phyloP scores from a whole-genome alignment of 495 filamentous ascomycete genomes.

The Hyaloscypha finlandica region DNA sequence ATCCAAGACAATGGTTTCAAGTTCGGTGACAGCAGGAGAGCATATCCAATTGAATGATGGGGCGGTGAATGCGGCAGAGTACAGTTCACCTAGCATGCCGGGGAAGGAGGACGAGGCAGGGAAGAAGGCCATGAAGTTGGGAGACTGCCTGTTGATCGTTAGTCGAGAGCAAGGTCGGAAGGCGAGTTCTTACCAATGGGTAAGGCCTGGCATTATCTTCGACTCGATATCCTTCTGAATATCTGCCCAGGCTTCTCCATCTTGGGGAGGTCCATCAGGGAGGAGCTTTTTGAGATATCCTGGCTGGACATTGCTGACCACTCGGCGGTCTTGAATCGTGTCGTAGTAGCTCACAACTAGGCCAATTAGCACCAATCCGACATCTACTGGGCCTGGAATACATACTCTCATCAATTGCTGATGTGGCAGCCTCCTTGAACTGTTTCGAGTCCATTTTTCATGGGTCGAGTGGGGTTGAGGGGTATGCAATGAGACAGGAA shows the following conservation, averaged over 20 bases:
- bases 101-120: slow-evolving; percentile 83
- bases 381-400: slow-evolving; percentile 16
- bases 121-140: slow-evolving; percentile 97
- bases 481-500: background rate
- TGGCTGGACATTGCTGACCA: slow-evolving; percentile 77
- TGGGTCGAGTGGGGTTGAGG: background rate
- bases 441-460: slow-evolving; percentile 74
- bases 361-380: slow-evolving; percentile 20
- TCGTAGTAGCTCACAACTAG: slow-evolving; percentile 84
- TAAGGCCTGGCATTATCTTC: slow-evolving; percentile 92
- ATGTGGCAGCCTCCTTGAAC: slow-evolving; percentile 79
- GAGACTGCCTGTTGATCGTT: slow-evolving; percentile 61
- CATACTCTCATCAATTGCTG: slow-evolving; percentile 84
- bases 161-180: background rate
- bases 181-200: slow-evolving; percentile 69
- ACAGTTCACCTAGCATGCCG: slow-evolving; percentile 90
- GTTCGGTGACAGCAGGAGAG: slow-evolving; percentile 90
- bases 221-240: slow-evolving; percentile 85
- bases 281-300: slow-evolving; percentile 85
- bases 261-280: slow-evolving; percentile 68
- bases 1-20: slow-evolving; percentile 93
- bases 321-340: slow-evolving; percentile 66
- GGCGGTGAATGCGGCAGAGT: slow-evolving; percentile 82
- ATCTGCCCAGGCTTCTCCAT: slow-evolving; percentile 73
- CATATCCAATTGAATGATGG: slow-evolving; percentile 98